Evolutionary conservation across 2,329 filamentous ascomycete species (phyloP), one percentile per base, ranked within the genome.

Genomic region (Xylaria sp.): DNA sequence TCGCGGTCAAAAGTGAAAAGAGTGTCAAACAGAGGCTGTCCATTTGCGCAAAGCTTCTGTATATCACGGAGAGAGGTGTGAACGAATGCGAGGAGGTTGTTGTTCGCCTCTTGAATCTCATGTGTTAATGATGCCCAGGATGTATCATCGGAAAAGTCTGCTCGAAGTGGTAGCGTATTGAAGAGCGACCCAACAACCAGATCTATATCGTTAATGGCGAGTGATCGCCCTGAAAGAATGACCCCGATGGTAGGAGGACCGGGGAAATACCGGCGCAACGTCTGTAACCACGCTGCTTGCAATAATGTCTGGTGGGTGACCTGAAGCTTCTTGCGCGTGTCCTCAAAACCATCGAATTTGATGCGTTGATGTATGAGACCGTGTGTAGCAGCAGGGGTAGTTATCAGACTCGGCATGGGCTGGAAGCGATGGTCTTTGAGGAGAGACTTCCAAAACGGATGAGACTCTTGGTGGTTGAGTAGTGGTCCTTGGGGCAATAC

Each of bases 241-340:
- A 97, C 82, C 0, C 95, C 95, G 15, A 94, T 83, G 0, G 88
- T 87, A 1, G 87, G 80, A 7, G 84, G 79, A 18, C 80, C 76
- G 2, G 80, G 77, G 34, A 86, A 81, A 70, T 86, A 78, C 52
- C 83, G 82, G 34, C 87, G 84, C 0, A 97, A 81, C 0, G 89
- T 87, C 2, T 87, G 84, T 0, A 90, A 80, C 91, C 94, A 97
- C 13, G 90, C 84, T 9, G 92, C 91, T 79, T 97, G 91, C 0
- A 94, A 81, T 8, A 97, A 81, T 0, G 94, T 88, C 78, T 97
- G 92, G n/a, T 92, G 86, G 0, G 94, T 95, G 9, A 94, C 90
- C 25, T 89, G 88, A 0, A 95, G 83, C 0, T 79, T 80, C 34
- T 85, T 85, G 37, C 91, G 87, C 0, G 88, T 76, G 0, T 76